phyloP scores from a whole-genome alignment of 2,329 filamentous ascomycete genomes.

The Exophiala sideris region DNA sequence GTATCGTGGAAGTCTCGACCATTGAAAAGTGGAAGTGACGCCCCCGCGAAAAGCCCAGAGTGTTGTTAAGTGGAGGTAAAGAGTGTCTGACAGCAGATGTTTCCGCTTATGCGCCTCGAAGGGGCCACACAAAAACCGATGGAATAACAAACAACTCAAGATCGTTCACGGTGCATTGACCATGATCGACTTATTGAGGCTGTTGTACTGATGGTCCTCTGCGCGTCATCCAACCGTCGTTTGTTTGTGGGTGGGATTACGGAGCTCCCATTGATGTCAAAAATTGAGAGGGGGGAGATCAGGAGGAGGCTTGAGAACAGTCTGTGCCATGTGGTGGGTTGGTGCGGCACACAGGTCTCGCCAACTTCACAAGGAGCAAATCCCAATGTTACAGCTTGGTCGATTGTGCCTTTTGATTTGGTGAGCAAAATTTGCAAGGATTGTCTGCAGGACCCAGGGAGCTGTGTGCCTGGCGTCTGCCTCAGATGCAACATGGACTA shows the following conservation, averaged over 20 bases:
- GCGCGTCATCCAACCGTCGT: no score
- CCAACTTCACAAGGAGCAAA: background rate
- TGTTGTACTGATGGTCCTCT: no score
- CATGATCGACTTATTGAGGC: no score
- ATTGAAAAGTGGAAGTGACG: background rate
- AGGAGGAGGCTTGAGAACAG: conserved; percentile 1
- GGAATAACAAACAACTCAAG: background rate
- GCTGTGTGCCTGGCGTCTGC: no score
- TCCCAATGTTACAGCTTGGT: background rate
- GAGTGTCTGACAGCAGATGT: conserved; percentile 7
- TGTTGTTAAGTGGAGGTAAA: background rate
- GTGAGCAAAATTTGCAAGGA: background rate
- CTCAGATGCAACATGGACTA: no score
- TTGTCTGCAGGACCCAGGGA: background rate
- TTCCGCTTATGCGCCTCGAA: conserved; percentile 9
- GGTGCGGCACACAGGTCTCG: conserved; percentile 1
- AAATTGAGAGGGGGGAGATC: background rate
- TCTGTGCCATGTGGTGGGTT: background rate
- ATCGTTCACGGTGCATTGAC: no score
- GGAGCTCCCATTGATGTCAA: background rate
- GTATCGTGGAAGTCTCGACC: background rate
- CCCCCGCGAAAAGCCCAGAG: background rate
- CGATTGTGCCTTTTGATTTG: background rate
- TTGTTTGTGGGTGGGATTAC: no score
- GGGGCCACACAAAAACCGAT: background rate